These are phyloP conservation scores for Lecanosticta acicola DNA, from an alignment of 2,329 filamentous ascomycete species.

Conservation along the genomic window DNA sequence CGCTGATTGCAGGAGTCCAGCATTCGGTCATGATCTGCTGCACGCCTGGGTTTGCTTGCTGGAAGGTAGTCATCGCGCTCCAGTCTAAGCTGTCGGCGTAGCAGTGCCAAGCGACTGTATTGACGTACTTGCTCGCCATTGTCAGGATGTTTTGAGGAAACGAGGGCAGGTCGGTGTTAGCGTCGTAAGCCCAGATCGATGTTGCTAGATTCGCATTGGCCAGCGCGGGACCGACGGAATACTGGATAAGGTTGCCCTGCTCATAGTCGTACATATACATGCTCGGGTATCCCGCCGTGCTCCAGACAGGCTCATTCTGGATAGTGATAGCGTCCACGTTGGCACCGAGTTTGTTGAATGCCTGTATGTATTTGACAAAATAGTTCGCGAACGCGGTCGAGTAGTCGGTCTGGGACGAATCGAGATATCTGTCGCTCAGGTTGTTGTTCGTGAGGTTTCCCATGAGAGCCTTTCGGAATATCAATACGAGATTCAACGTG, in stretches of 20 bases:
- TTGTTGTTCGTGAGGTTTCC: conserved; percentile 11
- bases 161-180: conserved; percentile 16
- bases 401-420: conserved; percentile 12
- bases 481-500: not conserved
- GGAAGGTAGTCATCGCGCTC: conserved; percentile 16
- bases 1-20: conserved; percentile 13
- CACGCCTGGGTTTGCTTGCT: conserved; percentile 11
- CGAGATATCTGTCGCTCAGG: conserved; percentile 14
- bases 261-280: conserved; percentile 21
- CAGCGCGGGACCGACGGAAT: conserved; percentile 16
- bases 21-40: conserved; percentile 22
- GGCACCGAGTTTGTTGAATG: conserved; percentile 13
- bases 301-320: conserved; percentile 17
- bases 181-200: conserved; percentile 19
- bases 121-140: conserved; percentile 13
- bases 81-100: conserved; percentile 12
- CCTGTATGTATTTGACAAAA: conserved; percentile 21
- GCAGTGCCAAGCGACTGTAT: conserved; percentile 21
- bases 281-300: conserved; percentile 9
- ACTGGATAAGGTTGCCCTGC: conserved; percentile 12
- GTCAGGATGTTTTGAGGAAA: conserved; percentile 18
- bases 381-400: conserved; percentile 17
- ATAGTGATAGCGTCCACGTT: conserved; percentile 17
- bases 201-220: conserved; percentile 11
- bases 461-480: not conserved